phyloP scores from a whole-genome alignment of 352 stramenopile genomes.

The Globisporangium lucens region DNA sequence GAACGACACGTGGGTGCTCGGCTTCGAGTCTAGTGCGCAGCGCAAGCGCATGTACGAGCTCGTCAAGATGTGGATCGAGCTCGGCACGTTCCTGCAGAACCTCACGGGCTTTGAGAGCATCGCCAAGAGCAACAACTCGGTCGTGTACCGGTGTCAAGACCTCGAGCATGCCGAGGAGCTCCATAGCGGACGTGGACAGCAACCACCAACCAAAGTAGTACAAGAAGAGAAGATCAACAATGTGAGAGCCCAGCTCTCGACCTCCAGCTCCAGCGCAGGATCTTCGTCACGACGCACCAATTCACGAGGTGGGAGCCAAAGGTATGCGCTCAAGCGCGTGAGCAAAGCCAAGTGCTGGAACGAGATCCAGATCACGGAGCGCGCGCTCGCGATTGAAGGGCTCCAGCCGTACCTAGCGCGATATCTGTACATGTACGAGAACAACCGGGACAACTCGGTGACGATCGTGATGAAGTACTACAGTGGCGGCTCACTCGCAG shows the following conservation, averaged over 20 bases:
- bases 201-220: background rate
- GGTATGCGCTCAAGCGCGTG: constrained; percentile 54
- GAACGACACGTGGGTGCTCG: constrained; percentile 51
- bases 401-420: constrained; percentile 43
- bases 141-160: constrained; percentile 52
- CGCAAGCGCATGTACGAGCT: constrained; percentile 47
- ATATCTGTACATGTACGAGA: constrained; percentile 65
- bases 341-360: constrained; percentile 26
- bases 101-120: constrained; percentile 47
- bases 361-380: constrained; percentile 48
- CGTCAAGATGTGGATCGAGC: constrained; percentile 53
- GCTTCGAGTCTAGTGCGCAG: constrained; percentile 43
- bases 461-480: constrained; percentile 74
- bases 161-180: constrained; percentile 14
- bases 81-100: constrained; percentile 46
- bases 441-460: constrained; percentile 35
- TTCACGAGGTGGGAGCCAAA: background rate
- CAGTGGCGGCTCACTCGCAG: constrained; percentile 42
- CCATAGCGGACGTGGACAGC: background rate
- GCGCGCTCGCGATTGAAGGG: constrained; percentile 27
- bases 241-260: background rate
- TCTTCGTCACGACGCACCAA: background rate
- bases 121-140: constrained; percentile 44
- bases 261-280: background rate
- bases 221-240: background rate